phyloP scores from a whole-genome alignment of 495 filamentous ascomycete species.

The Schizothecium vesticola region DNA sequence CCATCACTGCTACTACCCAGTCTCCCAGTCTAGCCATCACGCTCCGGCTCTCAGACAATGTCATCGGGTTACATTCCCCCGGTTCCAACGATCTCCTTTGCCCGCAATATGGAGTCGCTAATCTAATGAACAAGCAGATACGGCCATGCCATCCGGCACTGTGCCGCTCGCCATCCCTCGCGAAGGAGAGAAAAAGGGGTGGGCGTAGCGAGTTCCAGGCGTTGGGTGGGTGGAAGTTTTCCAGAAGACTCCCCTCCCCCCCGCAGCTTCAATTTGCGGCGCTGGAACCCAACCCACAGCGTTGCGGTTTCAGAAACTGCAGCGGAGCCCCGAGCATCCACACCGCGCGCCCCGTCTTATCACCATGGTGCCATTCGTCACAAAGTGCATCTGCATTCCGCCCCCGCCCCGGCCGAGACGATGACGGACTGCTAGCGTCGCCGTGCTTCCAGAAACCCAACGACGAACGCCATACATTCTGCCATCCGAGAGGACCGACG shows the following conservation, averaged over 20 bases:
- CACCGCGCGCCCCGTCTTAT: neutral
- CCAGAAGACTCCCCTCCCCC: conserved; percentile 7
- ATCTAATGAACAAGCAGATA: neutral
- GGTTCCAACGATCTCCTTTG: neutral
- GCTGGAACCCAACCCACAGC: conserved; percentile 1
- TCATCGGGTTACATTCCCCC: conserved; percentile 10
- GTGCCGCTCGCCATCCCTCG: neutral
- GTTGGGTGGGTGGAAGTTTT: conserved; percentile 2
- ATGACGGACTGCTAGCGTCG: neutral
- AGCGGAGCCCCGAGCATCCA: conserved; percentile 3
- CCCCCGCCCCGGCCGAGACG: neutral
- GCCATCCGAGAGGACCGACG: neutral
- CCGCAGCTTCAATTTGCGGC: conserved; percentile 4
- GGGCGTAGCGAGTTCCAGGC: neutral
- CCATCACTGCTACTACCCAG: neutral
- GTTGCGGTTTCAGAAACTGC: conserved; percentile 10
- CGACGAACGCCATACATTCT: neutral
- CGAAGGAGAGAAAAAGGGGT: conserved; percentile 1
- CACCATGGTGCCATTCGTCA: neutral
- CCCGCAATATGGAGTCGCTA: conserved; percentile 1
- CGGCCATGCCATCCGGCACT: neutral
- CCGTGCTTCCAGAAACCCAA: neutral
- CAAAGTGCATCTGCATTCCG: neutral
- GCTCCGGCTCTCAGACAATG: neutral
- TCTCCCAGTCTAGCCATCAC: too few species aligned